These are phyloP conservation scores for Beauveria sp. DNA, from an alignment of 2,329 filamentous ascomycete genomes.

Conservation along the genomic window DNA sequence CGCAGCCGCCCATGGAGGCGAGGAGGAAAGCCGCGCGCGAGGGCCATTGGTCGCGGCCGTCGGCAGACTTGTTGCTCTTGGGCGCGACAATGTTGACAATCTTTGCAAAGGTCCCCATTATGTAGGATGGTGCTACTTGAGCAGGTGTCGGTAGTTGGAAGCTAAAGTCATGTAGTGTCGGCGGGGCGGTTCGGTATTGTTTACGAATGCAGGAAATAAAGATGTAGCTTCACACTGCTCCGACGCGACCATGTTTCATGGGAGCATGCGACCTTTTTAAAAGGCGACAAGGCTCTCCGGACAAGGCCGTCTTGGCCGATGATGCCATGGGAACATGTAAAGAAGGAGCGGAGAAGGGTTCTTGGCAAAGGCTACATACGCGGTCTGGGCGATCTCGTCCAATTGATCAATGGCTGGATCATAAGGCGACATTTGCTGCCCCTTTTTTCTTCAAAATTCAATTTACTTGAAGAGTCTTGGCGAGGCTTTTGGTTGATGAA, in stretches of 20 bases:
- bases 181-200: background rate
- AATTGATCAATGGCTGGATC: background rate
- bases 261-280: background rate
- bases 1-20: slow-evolving; percentile 51
- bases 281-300: background rate
- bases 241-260: background rate
- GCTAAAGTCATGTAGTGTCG: background rate
- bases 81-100: slow-evolving; percentile 27
- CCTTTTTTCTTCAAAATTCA: background rate
- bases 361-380: background rate
- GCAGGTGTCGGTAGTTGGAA: background rate
- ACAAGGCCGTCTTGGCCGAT: slow-evolving; percentile 3
- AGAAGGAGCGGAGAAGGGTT: slow-evolving; percentile 3
- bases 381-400: background rate
- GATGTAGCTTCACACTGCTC: background rate
- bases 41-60: slow-evolving; percentile 46
- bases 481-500: background rate
- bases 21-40: slow-evolving; percentile 48
- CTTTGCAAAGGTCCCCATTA: slow-evolving; percentile 21
- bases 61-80: slow-evolving; percentile 27
- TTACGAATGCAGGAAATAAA: background rate
- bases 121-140: background rate
- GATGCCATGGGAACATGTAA: background rate
- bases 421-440: background rate
- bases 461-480: background rate